phyloP scores from a whole-genome alignment of 768 basidiomycete genomes.

The Boletus speciosus region DNA sequence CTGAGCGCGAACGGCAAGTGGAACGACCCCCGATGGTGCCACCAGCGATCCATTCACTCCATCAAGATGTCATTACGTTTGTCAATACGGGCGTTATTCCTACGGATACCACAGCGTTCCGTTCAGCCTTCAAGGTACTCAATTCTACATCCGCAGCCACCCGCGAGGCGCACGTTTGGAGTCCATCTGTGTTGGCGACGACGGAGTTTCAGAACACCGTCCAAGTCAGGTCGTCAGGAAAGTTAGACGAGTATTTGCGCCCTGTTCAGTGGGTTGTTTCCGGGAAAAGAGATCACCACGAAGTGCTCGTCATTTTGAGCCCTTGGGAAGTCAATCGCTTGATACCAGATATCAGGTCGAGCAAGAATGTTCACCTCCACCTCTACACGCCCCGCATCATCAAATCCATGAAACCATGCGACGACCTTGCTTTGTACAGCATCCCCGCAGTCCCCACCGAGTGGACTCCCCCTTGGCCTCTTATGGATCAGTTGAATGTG shows the following conservation, averaged over 20 bases:
- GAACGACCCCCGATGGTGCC: conserved; percentile 33
- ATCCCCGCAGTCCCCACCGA: conserved; percentile 1
- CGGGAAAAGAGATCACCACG: not conserved
- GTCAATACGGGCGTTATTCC: conserved; percentile 30
- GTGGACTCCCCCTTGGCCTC: not conserved
- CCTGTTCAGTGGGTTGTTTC: conserved; percentile 31
- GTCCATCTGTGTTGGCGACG: conserved; percentile 14
- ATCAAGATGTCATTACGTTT: conserved; percentile 20
- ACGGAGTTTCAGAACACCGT: conserved; percentile 13
- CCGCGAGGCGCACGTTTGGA: conserved; percentile 24
- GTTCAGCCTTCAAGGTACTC: conserved; percentile 11
- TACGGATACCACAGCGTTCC: conserved; percentile 17
- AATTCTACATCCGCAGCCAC: not conserved
- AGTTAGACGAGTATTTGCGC: conserved; percentile 20
- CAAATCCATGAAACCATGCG: conserved; percentile 34
- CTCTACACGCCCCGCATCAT: conserved; percentile 40
- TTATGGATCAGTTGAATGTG: conserved; percentile 1
- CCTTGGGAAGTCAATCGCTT: conserved; percentile 39
- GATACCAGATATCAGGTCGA: conserved; percentile 34
- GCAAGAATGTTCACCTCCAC: conserved; percentile 36
- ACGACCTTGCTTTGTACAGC: conserved; percentile 26
- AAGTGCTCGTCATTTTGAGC: conserved; percentile 33
- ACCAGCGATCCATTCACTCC: conserved; percentile 22
- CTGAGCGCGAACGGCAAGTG: conserved; percentile 39
- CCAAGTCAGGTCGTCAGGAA: not conserved